Percentiles rank a stretch among this genome's conserved stretches.
phyloP scores from a whole-genome alignment of 495 filamentous ascomycete genomes.

The Talaromyces adpressus region DNA sequence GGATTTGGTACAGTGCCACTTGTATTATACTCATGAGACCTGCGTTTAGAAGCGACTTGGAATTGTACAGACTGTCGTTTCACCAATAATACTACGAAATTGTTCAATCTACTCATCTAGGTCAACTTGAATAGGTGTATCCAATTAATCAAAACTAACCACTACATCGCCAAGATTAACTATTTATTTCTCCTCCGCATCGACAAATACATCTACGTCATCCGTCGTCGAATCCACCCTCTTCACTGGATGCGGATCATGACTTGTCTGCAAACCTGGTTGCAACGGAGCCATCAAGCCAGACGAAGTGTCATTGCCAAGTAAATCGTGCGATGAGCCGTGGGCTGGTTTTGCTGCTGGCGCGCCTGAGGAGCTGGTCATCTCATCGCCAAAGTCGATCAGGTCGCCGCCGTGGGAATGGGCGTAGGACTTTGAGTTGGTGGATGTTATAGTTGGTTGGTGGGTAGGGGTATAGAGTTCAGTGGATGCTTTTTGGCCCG shows the following conservation, averaged over 20 bases:
- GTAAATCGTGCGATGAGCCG: constrained; percentile 2
- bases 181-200: constrained; percentile 38
- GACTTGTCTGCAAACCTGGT: neutral
- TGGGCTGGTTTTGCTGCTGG: constrained; percentile 7
- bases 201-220: constrained; percentile 51
- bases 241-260: constrained; percentile 18
- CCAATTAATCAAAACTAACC: constrained; percentile 3
- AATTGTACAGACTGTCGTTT: neutral
- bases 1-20: neutral
- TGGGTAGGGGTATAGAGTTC: constrained; percentile 34
- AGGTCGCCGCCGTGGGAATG: constrained; percentile 15
- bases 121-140: neutral
- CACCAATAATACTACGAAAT: no score
- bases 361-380: constrained; percentile 1
- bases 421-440: constrained; percentile 15
- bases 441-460: constrained; percentile 17
- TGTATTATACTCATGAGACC: neutral
- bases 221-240: constrained; percentile 43
- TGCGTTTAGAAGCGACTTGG: neutral
- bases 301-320: neutral
- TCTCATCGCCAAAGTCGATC: constrained; percentile 30
- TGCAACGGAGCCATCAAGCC: constrained; percentile 6
- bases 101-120: neutral
- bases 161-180: neutral
- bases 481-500: constrained; percentile 52